Evolutionary conservation across 352 stramenopile genomes (phyloP), one percentile per base, ranked within the genome.

Genomic region (Phytophthora podocarpi): DNA sequence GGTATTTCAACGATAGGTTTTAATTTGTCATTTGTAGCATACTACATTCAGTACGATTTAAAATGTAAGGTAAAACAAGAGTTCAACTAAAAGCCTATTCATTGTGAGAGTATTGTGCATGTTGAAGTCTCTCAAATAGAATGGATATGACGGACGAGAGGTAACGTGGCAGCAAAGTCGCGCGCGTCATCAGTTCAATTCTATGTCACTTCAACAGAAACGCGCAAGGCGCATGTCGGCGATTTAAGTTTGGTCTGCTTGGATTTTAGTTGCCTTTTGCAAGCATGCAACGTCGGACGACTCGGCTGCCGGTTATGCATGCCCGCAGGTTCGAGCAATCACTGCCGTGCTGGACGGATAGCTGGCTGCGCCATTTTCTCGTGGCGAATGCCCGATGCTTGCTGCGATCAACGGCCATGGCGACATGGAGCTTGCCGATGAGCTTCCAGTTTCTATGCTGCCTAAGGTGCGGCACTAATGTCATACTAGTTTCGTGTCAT

Each of bases 121-220:
- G 20, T 63, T 63, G 43, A 63, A 63, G 55, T 57, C 36, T 18
- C 9, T 16, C 18, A 1, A 50, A 59, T 32, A 52, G 45, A 30
- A 57, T 51, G 37, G 8, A 16, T 28, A 52, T 65, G 46, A 52
- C 30, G 7, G 8, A 40, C 16, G 47, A 52, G 21, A n/a, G 30
- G 21, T 23, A 64, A 40, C 13, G 4, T 1, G 13, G 51, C 21
- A 12, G 59, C 53, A 50, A 57, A 62, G 59, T 52, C 31, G 50
- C 23, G 59, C 50, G 59, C 36, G 59, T 67, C 59, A 67, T 41
- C 41, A 41, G 32, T 32, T 20, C 28, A 34, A 41, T 31, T 58
- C 30, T 55, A 51, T 51, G 27, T 35, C 28, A 16, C 20, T 34
- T 41, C 16, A 27, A 26, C 6, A 59, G 50, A 59, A 49, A 59